Conservation (phyloP, 73 alveolate species). For the Uronychia binucleata region DNA sequence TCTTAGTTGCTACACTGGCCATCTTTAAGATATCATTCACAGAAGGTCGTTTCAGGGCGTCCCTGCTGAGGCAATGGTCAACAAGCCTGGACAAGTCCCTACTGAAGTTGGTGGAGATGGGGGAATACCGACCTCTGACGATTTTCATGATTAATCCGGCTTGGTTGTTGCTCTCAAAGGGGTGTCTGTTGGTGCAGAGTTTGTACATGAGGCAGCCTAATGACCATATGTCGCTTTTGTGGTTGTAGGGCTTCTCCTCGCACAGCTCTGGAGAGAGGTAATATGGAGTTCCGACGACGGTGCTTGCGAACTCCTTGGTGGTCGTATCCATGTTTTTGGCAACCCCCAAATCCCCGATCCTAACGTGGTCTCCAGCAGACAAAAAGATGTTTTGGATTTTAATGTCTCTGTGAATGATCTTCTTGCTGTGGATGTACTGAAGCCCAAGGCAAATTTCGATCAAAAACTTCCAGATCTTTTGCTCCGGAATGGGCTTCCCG, state of each 20-base stretch:
- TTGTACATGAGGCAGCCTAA: constrained; percentile 89
- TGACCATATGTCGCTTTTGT: constrained; percentile 68
- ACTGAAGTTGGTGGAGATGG: constrained; percentile 85
- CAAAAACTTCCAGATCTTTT: constrained; percentile 79
- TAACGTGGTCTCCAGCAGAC: constrained; percentile 64
- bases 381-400: constrained; percentile 80
- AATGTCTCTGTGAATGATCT: constrained; percentile 89
- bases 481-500: constrained; percentile 64
- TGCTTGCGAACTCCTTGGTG: constrained; percentile 62
- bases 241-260: constrained; percentile 37
- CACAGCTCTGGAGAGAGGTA: constrained; percentile 70
- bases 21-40: constrained; percentile 69
- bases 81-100: constrained; percentile 78
- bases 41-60: constrained; percentile 90
- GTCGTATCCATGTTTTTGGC: constrained; percentile 49
- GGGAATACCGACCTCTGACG: constrained; percentile 92
- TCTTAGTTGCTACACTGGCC: neutral
- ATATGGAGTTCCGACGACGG: constrained; percentile 72
- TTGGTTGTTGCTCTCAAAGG: constrained; percentile 95
- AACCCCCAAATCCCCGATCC: constrained; percentile 92
- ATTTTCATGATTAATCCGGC: constrained; percentile 97
- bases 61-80: constrained; percentile 85
- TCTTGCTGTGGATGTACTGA: constrained; percentile 78
- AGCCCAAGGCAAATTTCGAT: constrained; percentile 77
- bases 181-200: constrained; percentile 95